Conservation (phyloP, 2,329 filamentous ascomycete species). For the Hypoxylon sp. region DNA sequence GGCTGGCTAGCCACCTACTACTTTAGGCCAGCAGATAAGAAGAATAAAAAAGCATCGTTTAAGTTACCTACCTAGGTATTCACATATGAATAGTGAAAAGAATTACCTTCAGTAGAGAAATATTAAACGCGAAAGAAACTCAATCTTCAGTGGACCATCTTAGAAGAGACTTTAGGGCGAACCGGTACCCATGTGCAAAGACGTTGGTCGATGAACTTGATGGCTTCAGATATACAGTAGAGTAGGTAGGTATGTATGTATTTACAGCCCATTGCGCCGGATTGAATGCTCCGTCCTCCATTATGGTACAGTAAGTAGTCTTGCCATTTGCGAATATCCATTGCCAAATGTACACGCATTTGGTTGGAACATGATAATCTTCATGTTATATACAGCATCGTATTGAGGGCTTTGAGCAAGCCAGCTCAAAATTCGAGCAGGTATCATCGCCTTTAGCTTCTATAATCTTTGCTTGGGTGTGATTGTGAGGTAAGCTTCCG, state of each 20-base stretch:
- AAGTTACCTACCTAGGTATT: too few species aligned
- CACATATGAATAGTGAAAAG: too few species aligned
- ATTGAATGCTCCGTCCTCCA: conserved; percentile 56
- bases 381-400: neutral
- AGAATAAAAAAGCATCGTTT: too few species aligned
- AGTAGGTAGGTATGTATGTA: too few species aligned
- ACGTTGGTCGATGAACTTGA: neutral
- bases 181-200: neutral
- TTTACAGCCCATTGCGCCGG: conserved; percentile 50
- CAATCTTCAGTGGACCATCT: too few species aligned
- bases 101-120: too few species aligned
- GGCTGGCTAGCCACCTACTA: too few species aligned
- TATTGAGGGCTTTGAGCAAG: neutral
- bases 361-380: conserved; percentile 6
- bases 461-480: neutral
- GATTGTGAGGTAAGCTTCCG: neutral
- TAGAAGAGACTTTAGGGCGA: too few species aligned
- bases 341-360: neutral
- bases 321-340: conserved; percentile 17
- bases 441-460: neutral
- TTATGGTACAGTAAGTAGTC: conserved; percentile 53
- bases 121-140: too few species aligned
- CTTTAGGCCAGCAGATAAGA: too few species aligned
- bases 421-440: conserved; percentile 1
- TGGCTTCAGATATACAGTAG: conserved; percentile 4